These are phyloP conservation scores for Euphrasia confusa DNA, from an alignment of 257 asterid species.

Conservation along the genomic window DNA sequence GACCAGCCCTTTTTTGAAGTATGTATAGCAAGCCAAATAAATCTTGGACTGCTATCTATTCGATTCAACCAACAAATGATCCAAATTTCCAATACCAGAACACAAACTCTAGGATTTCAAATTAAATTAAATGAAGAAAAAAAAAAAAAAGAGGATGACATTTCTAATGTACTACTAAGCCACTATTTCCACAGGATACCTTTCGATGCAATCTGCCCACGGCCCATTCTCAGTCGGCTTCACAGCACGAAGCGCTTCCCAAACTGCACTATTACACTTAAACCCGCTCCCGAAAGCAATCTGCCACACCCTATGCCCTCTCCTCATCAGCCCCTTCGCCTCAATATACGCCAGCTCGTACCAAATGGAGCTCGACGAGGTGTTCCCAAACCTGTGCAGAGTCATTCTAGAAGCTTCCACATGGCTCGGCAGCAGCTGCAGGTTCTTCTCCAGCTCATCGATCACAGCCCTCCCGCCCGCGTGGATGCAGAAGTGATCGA, in stretches of 20 bases:
- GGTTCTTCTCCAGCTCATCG: slow-evolving; percentile 75
- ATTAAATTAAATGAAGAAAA: background rate
- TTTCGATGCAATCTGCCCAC: slow-evolving; percentile 71
- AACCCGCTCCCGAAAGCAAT: slow-evolving; percentile 81
- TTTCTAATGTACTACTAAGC: slow-evolving; percentile 24
- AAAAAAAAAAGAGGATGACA: slow-evolving; percentile 13
- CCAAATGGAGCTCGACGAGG: slow-evolving; percentile 85
- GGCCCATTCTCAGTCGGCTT: slow-evolving; percentile 48
- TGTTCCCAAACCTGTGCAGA: slow-evolving; percentile 79
- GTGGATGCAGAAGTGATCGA: slow-evolving; percentile 81
- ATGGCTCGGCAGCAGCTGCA: slow-evolving; percentile 53
- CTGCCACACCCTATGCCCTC: slow-evolving; percentile 72
- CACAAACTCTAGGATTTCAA: slow-evolving; percentile 7
- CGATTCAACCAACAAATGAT: slow-evolving; percentile 15
- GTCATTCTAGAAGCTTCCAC: slow-evolving; percentile 83
- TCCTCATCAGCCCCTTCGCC: slow-evolving; percentile 65
- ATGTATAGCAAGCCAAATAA: background rate
- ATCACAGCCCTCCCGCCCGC: slow-evolving; percentile 88
- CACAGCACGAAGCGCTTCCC: slow-evolving; percentile 61
- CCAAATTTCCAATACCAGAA: slow-evolving; percentile 23
- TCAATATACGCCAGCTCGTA: slow-evolving; percentile 70
- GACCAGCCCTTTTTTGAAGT: too few species aligned
- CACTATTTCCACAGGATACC: slow-evolving; percentile 52
- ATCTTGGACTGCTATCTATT: background rate
- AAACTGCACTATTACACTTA: slow-evolving; percentile 78